phyloP scores from a whole-genome alignment of 176 grass and related monocot genomes.

The Musa schizocarpa region DNA sequence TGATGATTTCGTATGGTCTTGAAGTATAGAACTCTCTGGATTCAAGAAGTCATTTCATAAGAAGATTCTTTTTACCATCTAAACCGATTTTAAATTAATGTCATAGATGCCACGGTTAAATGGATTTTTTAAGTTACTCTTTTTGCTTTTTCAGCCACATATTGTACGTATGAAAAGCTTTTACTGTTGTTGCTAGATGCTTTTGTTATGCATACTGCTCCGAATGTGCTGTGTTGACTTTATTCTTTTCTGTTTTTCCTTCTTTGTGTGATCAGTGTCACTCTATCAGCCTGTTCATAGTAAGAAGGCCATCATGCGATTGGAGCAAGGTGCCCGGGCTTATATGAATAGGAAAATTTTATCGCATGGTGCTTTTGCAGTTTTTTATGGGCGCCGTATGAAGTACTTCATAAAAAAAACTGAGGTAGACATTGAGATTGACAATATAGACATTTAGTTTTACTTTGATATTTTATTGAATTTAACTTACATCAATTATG shows the following conservation, averaged over 20 bases:
- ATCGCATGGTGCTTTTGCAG: slow-evolving; percentile 54
- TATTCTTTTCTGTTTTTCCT: neutral
- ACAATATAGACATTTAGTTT: neutral
- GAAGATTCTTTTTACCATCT: too few species aligned
- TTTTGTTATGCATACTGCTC: too few species aligned
- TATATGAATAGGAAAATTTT: slow-evolving; percentile 65
- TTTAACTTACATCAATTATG: neutral
- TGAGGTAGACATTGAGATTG: slow-evolving; percentile 31
- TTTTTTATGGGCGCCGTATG: slow-evolving; percentile 68
- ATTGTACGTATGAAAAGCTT: too few species aligned
- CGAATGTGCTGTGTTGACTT: neutral
- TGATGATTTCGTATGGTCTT: too few species aligned
- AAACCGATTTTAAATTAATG: too few species aligned
- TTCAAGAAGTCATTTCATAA: too few species aligned
- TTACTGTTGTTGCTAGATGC: too few species aligned
- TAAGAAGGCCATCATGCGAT: slow-evolving; percentile 64
- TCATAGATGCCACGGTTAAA: too few species aligned
- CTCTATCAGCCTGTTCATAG: slow-evolving; percentile 54
- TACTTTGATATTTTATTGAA: neutral
- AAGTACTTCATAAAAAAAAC: slow-evolving; percentile 75
- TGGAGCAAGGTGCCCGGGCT: slow-evolving; percentile 65
- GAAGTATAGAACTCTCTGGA: too few species aligned
- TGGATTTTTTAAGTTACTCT: too few species aligned
- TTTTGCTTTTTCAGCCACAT: too few species aligned
- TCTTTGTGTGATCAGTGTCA: slow-evolving; percentile 35